These are phyloP conservation scores for Ogataea chonburiensis DNA, from an alignment of 805 yeast genomes.

Conservation along the genomic window DNA sequence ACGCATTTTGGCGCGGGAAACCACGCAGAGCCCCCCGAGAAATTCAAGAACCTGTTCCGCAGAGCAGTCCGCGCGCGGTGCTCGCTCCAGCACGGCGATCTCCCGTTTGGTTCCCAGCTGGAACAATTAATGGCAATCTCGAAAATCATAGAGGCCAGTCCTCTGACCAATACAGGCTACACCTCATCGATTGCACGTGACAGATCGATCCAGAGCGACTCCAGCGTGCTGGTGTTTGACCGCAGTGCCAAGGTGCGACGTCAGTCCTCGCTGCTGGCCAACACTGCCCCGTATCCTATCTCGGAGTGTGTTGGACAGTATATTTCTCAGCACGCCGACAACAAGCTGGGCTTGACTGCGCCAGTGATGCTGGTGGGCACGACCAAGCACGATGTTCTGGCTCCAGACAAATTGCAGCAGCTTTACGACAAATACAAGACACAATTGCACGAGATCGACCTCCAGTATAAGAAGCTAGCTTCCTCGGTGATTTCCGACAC, in stretches of 20 bases:
- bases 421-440: constrained; percentile 11
- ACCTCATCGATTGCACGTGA: constrained; percentile 43
- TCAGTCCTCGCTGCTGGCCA: constrained; percentile 20
- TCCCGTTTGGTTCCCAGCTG: constrained; percentile 2
- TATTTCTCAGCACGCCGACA: constrained; percentile 23
- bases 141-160: constrained; percentile 33
- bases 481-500: constrained; percentile 40
- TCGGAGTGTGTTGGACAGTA: constrained; percentile 25
- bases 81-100: not conserved
- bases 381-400: constrained; percentile 7
- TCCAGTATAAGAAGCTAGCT: not conserved
- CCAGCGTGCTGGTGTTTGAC: constrained; percentile 34
- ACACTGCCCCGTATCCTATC: constrained; percentile 33
- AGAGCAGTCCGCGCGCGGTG: constrained; percentile 1
- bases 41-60: constrained; percentile 2
- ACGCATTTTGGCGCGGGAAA: constrained; percentile 56
- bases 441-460: constrained; percentile 2
- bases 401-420: constrained; percentile 15
- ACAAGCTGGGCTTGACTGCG: constrained; percentile 29
- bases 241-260: constrained; percentile 12
- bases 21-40: constrained; percentile 27
- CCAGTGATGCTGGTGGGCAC: constrained; percentile 32
- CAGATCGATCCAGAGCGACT: constrained; percentile 47
- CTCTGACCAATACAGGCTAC: constrained; percentile 48
- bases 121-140: constrained; percentile 8